phyloP scores from a whole-genome alignment of 768 basidiomycete species.

The Leccinum obscurum region DNA sequence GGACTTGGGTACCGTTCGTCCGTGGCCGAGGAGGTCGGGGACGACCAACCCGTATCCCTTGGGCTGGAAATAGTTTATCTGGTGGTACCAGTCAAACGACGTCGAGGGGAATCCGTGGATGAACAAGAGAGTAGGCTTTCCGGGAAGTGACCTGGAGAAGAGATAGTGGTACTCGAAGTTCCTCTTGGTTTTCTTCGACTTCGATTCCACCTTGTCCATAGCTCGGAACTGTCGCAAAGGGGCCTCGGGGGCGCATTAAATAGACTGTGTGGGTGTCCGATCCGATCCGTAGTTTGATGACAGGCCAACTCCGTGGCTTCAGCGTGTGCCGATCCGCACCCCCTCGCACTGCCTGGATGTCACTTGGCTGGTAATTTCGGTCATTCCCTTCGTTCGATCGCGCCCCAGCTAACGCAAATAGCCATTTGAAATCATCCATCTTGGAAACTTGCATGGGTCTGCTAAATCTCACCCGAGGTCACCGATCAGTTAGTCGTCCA shows the following conservation, averaged over 20 bases:
- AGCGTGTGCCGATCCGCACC: constrained; percentile 21
- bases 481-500: constrained; percentile 2
- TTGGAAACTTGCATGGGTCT: neutral
- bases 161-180: constrained; percentile 40
- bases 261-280: constrained; percentile 8
- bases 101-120: constrained; percentile 47
- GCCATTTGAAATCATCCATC: constrained; percentile 3
- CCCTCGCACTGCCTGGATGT: constrained; percentile 15
- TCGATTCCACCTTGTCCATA: constrained; percentile 29
- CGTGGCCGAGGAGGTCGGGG: constrained; percentile 50
- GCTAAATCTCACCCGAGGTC: neutral
- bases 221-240: neutral
- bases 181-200: constrained; percentile 38
- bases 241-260: constrained; percentile 5
- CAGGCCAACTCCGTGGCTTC: constrained; percentile 5
- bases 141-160: constrained; percentile 22
- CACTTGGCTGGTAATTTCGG: constrained; percentile 1
- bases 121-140: constrained; percentile 42
- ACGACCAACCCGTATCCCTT: constrained; percentile 45
- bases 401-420: neutral
- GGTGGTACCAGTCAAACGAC: constrained; percentile 43
- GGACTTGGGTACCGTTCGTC: constrained; percentile 44
- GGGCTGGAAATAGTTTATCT: constrained; percentile 38
- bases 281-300: constrained; percentile 15
- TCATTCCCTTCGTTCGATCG: constrained; percentile 6